Evolutionary conservation across 208 protist genomes (phyloP), one percentile per base, ranked within the genome.

Genomic region (Leishmania braziliensis): DNA sequence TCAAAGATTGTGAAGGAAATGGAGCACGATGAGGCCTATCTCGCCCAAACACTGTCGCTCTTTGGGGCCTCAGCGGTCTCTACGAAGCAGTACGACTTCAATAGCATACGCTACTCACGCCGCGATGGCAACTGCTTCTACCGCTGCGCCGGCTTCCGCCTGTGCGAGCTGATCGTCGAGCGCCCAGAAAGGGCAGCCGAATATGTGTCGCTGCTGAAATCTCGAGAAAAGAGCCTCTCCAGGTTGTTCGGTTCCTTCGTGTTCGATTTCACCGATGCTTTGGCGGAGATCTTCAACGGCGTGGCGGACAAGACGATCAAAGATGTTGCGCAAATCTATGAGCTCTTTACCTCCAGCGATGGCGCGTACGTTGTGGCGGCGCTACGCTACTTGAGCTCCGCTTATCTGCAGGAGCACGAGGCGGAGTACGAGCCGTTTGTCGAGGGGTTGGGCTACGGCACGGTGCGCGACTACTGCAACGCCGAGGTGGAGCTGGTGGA

Each of bases 91-190:
- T 80, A 80, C 72, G 70, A 85, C 71, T 86, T 78, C 69, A 29
- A 29, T 2, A 80, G 71, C 14, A 91, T 97, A 69, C 90, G 91
- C 18, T 96, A 95, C 69, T 84, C 88, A 0, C 84, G 94, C 16
- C 87, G 94, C 14, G 94, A 97, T 74, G 94, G 94, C n/a, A 96
- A 95, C 78, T 97, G 94, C 84, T 97, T 97, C 79, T 97, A 92
- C 78, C 92, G 94, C 18, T 93, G 90, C 58, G 87, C 86, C n/a
- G 77, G 86, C 29, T 97, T 95, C 70, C 81, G 84, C 4, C 58
- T 96, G n/a, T 86, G 90, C 23, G 82, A 91, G 66, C 60, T 88
- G 5, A 70, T 89, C 63, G 82, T 90, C 6, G 65, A 66, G 39
- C 29, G 86, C 58, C 74, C 77, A 0, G 51, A 46, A 16, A 75